Base-by-base conservation (phyloP, 2,329 filamentous ascomycete genomes). In the Trichoderma endophyticum region DNA sequence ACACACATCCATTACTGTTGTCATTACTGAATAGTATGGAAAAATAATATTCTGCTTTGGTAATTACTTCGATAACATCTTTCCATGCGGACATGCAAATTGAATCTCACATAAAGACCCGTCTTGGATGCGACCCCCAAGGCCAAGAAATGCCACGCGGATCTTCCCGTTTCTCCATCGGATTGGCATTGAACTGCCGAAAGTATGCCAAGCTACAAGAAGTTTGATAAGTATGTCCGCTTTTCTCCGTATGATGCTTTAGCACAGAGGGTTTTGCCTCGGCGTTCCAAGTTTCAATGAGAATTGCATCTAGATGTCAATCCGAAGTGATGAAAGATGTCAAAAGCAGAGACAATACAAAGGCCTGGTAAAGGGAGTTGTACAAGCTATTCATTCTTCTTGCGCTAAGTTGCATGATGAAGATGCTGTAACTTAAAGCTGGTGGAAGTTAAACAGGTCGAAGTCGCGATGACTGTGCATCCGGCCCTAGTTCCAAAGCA, bases 11-110 rank as follows among this genome's bases (percentile, higher is more conserved):
- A 12, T 21, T 6, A 11, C 43, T 51, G 4, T 1, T 12, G 43
- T 51, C 9, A n/a, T 51, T 0, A 3, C 4, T 3, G 0, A 14
- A 21, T 24, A 14, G 21, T 8, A 1, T 21, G 3, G 7, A 4
- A n/a, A 21, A 12, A 21, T 24, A 2, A 51, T 14, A 12, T 24
- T 14, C 2, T 24, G 48, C 9, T 21, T 24, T 21, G 1, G 0
- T 21, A n/a, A 21, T 12, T n/a, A 6, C 15, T n/a, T n/a, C 1
- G 8, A 30, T 32, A n/a, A 6, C 15, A 1, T n/a, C 18, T 3
- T 32, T 3, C 21, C 28, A 18, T 21, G 18, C 9, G n/a, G 28
- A 12, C 34, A 34, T 30, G 24, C 8, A 11, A 8, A 15, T 11
- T 32, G 6, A 28, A 2, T 9, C 14, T 51, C 18, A 3, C 26